These are phyloP conservation scores for Spencermartinsiella ligniputridi DNA, from an alignment of 1,139 yeast genomes.

Conservation along the genomic window DNA sequence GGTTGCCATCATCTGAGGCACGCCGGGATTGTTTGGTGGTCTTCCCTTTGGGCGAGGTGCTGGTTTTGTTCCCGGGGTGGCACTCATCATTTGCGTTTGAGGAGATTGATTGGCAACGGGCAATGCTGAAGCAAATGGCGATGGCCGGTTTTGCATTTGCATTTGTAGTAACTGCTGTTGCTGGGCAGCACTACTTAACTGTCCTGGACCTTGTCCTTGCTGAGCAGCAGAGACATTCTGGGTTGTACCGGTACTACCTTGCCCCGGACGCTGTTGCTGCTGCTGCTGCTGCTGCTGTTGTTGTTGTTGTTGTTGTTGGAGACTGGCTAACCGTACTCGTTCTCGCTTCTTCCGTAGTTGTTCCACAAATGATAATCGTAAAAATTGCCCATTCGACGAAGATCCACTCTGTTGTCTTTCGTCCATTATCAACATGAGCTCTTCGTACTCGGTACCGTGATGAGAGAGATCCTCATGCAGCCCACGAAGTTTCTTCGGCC, in stretches of 20 bases:
- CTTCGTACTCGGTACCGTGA: constrained; percentile 79
- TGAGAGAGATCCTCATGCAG: constrained; percentile 65
- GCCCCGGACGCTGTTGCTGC: constrained; percentile 18
- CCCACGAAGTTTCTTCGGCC: constrained; percentile 26
- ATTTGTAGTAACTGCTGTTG: constrained; percentile 12
- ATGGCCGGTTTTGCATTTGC: constrained; percentile 6
- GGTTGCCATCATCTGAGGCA: constrained; percentile 1
- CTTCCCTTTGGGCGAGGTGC: not conserved
- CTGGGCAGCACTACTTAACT: constrained; percentile 2
- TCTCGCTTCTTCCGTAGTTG: constrained; percentile 36
- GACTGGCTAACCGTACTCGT: constrained; percentile 22
- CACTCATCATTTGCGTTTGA: constrained; percentile 6
- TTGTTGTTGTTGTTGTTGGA: constrained; percentile 23
- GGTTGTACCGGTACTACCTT: constrained; percentile 10
- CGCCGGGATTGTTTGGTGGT: not conserved
- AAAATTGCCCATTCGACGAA: constrained; percentile 33
- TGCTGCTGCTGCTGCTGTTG: constrained; percentile 16
- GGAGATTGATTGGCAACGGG: not conserved
- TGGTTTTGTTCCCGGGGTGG: not conserved
- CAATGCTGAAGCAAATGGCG: constrained; percentile 8
- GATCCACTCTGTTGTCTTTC: constrained; percentile 26
- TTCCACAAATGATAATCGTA: constrained; percentile 40
- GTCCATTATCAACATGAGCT: constrained; percentile 61
- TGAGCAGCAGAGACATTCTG: constrained; percentile 6
- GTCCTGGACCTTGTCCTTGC: constrained; percentile 16